Base-by-base conservation (phyloP, 495 filamentous ascomycete genomes). In the Neurospora terricola region DNA sequence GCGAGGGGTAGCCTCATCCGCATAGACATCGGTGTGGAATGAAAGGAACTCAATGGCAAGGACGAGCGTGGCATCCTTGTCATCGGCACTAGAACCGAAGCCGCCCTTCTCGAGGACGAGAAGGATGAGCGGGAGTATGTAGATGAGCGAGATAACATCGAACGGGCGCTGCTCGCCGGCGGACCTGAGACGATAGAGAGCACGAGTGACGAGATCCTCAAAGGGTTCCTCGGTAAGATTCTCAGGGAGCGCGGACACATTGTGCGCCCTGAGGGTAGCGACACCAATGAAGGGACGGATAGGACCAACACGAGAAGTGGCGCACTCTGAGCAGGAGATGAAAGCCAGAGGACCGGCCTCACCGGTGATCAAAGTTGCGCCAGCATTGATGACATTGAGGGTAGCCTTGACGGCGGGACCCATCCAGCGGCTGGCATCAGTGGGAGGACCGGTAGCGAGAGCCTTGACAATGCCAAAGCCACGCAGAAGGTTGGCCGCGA, bases 131-230 rank as follows among this genome's bases (percentile, higher is more conserved):
- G 96, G 93, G 8, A 98, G 86, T 39, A 96, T 87, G 76, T 98
- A 99, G 70, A 91, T 91, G 27, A 98, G 84, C 2, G 95, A 93
- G 5, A 94, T 89, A 3, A 87, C 85, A 78, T 98, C 96, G 73
- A 98, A 93, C 4, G 94, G 93, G 3, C 94, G 89, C 79, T 98
- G 96, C 78, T 97, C 96, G 14, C 92, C 92, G 71, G 93, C 87
- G 78, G 97, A 96, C 23, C 94, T 91, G 66, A 99, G 82, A 39
- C 94, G 91, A 80, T 98, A 98, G 16, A 99, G 85, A 9, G 98
- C 89, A 80, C 96, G 88, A 21, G 95, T 98, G 14, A 96, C 87
- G 5, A 97, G 88, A 69, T 96, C 91, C 73, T 92, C 93, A 69
- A 98, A 84, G 40, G 91, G 89, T 81, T 98, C 96, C 72, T 91